phyloP scores from a whole-genome alignment of 345 rosid species.

The Lepidium aucheri region DNA sequence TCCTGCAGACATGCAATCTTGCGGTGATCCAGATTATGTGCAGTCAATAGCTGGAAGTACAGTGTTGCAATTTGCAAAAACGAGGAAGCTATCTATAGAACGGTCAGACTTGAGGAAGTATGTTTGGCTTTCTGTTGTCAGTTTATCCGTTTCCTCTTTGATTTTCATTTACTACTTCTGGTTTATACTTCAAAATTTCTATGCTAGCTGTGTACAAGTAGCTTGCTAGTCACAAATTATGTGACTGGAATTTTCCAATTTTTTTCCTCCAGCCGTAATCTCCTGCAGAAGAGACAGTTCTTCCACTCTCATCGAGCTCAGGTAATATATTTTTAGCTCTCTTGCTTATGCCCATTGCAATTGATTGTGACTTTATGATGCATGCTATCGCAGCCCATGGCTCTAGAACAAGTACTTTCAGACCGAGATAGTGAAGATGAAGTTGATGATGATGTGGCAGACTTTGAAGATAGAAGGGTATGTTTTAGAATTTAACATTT shows the following conservation, averaged over 20 bases:
- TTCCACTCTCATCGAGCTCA: conserved; percentile 99
- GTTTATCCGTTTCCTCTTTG: not conserved
- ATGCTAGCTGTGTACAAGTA: not conserved
- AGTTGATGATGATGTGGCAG: conserved; percentile 99
- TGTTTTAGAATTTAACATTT: conserved; percentile 6
- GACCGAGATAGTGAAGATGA: conserved; percentile 99
- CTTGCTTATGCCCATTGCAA: not conserved
- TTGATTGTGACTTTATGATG: not conserved
- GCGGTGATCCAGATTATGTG: conserved; percentile 56
- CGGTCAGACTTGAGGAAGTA: conserved; percentile 86
- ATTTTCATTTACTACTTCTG: not conserved
- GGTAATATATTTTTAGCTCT: conserved; percentile 35
- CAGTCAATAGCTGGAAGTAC: conserved; percentile 62
- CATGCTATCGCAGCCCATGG: conserved; percentile 69
- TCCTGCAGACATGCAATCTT: conserved; percentile 45
- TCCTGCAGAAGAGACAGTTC: conserved; percentile 85
- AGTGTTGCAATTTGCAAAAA: conserved; percentile 83
- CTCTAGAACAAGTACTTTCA: conserved; percentile 80
- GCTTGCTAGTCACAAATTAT: conserved; percentile 11
- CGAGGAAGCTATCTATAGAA: conserved; percentile 85
- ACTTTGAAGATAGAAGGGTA: conserved; percentile 98
- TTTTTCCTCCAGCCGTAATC: conserved; percentile 52
- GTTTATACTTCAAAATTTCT: not conserved
- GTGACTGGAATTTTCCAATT: not conserved
- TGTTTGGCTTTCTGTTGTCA: conserved; percentile 16